Evolutionary conservation across 352 stramenopile genomes (phyloP), one percentile per base, ranked within the genome.

Genomic region (Phytophthora europaea): DNA sequence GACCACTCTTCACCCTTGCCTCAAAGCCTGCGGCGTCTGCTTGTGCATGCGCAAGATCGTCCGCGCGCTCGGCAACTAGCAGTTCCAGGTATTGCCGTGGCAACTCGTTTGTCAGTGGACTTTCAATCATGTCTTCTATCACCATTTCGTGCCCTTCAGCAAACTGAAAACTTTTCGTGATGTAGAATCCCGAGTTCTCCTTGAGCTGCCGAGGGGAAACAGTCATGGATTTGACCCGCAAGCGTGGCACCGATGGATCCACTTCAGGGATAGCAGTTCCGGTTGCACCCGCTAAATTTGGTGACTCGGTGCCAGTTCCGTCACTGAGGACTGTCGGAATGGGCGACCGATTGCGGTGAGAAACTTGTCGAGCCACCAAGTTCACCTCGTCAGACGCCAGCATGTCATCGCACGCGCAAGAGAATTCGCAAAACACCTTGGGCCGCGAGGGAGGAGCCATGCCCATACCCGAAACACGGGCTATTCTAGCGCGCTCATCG

Each of bases 391-490:
- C 78, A 3, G 76, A 72, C 2, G 75, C 67, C 4, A 89, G 69
- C 68, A 94, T 84, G 33, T 94, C 87, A 38, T 75, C 80, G 4
- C 80, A 81, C 2, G 80, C 73, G 65, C 87, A 94, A 6, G 85
- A 93, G 56, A 95, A 95, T 55, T 95, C 89, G 40, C 87, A 95
- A 53, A 95, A 94, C 0, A 95, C 87, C 28, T 88, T 88, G 7
- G 85, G 84, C 8, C 79, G 79, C 7, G 81, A 88, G 3, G 81
- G 81, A 55, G 87, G 83, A 1, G 82, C 72, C 61, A 90, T 72
- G 4, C 84, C 84, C 73, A 92, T 84, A 0, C 83, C 84, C 13
- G 86, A 93, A 8, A 93, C 81, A 28, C 84, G 75, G 6, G 86
- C 79, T 26, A 78, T 67, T 62, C 62, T 77, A 8, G 84, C 83